Conservation (phyloP, 768 basidiomycete genomes). For the Bullera alba region DNA sequence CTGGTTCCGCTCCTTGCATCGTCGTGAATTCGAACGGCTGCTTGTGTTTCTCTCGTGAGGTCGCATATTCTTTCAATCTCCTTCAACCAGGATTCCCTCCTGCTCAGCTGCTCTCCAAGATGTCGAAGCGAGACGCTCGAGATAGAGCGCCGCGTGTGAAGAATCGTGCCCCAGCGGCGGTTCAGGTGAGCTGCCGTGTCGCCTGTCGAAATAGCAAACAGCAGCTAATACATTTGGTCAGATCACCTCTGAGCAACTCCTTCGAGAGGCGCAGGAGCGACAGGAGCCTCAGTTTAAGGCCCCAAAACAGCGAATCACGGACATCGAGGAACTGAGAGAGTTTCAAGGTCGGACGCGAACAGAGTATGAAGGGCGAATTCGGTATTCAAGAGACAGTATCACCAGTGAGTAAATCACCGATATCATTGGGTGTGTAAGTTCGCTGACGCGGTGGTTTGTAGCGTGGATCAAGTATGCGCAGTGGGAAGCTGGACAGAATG, state of each 20-base stretch:
- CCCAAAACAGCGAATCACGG: constrained; percentile 90
- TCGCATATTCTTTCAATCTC: background rate
- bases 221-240: constrained; percentile 39
- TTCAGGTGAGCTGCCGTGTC: constrained; percentile 58
- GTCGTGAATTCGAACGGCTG: background rate
- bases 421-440: background rate
- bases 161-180: constrained; percentile 89
- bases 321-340: constrained; percentile 77
- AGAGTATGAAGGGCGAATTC: constrained; percentile 74
- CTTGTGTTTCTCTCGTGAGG: background rate
- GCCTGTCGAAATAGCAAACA: background rate
- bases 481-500: constrained; percentile 86
- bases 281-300: constrained; percentile 88
- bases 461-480: constrained; percentile 54
- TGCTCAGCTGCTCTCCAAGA: no score
- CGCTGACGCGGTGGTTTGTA: constrained; percentile 13
- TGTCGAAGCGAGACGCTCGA: constrained; percentile 29
- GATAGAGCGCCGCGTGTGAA: constrained; percentile 59
- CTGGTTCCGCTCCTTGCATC: background rate
- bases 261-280: constrained; percentile 96
- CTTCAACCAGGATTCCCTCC: background rate
- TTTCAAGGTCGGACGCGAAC: constrained; percentile 77
- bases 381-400: constrained; percentile 45
- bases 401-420: constrained; percentile 18
- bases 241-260: constrained; percentile 97